Base-by-base conservation (phyloP, 2,329 filamentous ascomycete species). In the Neofusicoccum cordaticola region DNA sequence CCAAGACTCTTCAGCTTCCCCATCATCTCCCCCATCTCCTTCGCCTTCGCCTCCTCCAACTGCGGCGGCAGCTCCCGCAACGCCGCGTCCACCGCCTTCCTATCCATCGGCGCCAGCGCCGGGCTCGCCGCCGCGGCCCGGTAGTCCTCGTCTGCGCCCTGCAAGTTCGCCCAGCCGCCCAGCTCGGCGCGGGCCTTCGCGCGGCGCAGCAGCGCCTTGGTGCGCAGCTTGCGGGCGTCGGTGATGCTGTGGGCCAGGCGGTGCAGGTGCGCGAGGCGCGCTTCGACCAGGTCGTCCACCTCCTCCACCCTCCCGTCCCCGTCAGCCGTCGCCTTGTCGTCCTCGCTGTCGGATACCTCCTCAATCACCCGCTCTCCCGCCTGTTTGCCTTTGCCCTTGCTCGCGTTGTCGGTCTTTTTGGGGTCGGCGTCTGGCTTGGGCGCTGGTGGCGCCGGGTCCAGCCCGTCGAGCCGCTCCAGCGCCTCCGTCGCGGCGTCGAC, bases 11-110 rank as follows among this genome's bases (percentile, higher is more conserved):
- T 97, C 71, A 99, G 79, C 80, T 98, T 97, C 17, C 90, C 91
- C 93, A 97, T 96, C 93, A 98, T 97, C 79, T 99, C 94, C 2
- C 86, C 89, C 85, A 95, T 92, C 78, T 99, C 95, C 70, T 85
- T 85, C 73, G 97, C 90, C 78, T 93, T 92, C 1, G 93, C 93
- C 17, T 85, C 85, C 68, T 94, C 91, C 57, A 92, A 85, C 67
- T 84, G 83, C 1, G 84, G 80, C 1, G 92, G 91, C 44, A 98
- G 78, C 22, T 82, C 80, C 13, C 82, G 77, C 66, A 96, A 81
- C 69, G 92, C 89, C 34, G 81, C 78, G 61, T 86, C 82, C 1
- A 96, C 90, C 15, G 89, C 85, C 71, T 84, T 87, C 73, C 80
- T 81, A 71, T 97, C 93, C 8, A 86, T 82, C 0, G 82, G 71